Base-by-base conservation (phyloP, 139 green algal species). In the Chlamydomonas sp. region DNA sequence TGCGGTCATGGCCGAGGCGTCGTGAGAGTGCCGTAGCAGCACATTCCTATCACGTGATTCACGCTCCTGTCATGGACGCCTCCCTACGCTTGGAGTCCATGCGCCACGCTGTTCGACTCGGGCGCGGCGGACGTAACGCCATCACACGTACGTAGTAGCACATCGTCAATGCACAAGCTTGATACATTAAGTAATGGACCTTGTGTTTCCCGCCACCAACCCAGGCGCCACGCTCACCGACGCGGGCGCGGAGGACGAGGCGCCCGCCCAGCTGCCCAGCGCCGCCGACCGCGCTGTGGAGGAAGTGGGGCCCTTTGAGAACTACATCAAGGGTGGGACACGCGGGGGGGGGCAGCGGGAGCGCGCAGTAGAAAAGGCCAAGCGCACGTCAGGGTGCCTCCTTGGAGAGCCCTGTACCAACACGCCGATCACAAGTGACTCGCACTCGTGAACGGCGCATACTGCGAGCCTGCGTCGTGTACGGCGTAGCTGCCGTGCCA, bases 271-370 rank as follows among this genome's bases (percentile, higher is more conserved):
- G 79, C 79, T 85, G 79, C 75, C 79, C 58, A 81, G 59, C 79
- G 87, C 69, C 2, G 83, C 71, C 0, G 81, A 82, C 75, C 79
- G 78, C n/a, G 63, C 69, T 15, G 80, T 84, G 67, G 77, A 72
- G 79, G 79, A 94, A 20, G 96, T 98, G 94, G 90, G 84, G 8
- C 81, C 94, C 1, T 97, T 94, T 81, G 95, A 98, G 87, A 92
- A 94, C 60, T 99, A 97, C 87, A 93, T 99, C 66, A 92, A 97
- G 68, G 96, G 83, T 88, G 63, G 61, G 77, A 61, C 4, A 62
- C 2, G 15, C 49, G 66, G 3, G 17, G 63, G 20, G 20, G n/a
- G 74, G 74, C 6, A 4, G 5, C 5, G 74, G 74, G 1, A 57
- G 5, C 15, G 61, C 60, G 61, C 12, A 59, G 60, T 7, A 17